Evolutionary conservation across 495 filamentous ascomycete genomes (phyloP).

Genomic region (Penicillium coprophilum): DNA sequence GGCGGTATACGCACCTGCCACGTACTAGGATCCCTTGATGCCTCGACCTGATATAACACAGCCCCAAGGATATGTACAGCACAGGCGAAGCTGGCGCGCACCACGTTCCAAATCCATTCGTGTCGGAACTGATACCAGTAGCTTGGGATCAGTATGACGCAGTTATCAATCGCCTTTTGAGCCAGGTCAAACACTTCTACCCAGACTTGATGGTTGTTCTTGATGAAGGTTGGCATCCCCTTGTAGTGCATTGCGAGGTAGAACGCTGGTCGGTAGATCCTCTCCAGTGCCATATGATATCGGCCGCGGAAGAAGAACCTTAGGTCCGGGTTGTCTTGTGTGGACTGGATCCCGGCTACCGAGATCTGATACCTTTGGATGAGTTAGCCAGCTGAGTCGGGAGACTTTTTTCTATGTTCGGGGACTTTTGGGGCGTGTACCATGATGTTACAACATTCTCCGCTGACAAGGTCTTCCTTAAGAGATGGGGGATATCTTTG

Average conservation of each 20-base stretch:
- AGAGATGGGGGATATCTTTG: conserved; percentile 16
- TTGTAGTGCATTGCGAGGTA: conserved; percentile 28
- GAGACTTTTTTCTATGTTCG: neutral
- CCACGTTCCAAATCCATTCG: conserved; percentile 27
- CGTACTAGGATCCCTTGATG: conserved; percentile 1
- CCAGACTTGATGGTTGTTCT: conserved; percentile 15
- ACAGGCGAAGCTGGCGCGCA: conserved; percentile 21
- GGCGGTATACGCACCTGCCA: conserved; percentile 18
- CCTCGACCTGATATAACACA: conserved; percentile 18
- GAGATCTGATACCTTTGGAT: conserved; percentile 22
- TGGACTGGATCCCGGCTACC: conserved; percentile 6
- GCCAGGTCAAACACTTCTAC: conserved; percentile 17
- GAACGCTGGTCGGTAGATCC: conserved; percentile 29
- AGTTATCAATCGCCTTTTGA: conserved; percentile 27
- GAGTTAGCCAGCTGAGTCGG: neutral
- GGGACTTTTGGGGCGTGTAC: conserved; percentile 8
- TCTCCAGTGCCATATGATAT: conserved; percentile 18
- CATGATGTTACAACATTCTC: conserved; percentile 21
- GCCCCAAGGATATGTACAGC: conserved; percentile 25
- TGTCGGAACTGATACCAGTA: conserved; percentile 31
- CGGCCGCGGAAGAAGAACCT: conserved; percentile 24
- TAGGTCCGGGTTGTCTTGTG: conserved; percentile 19
- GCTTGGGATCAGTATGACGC: conserved; percentile 23
- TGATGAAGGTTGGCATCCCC: conserved; percentile 19
- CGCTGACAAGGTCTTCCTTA: conserved; percentile 18